Base-by-base conservation (phyloP, 345 rosid species). In the Sonneratia alba region DNA sequence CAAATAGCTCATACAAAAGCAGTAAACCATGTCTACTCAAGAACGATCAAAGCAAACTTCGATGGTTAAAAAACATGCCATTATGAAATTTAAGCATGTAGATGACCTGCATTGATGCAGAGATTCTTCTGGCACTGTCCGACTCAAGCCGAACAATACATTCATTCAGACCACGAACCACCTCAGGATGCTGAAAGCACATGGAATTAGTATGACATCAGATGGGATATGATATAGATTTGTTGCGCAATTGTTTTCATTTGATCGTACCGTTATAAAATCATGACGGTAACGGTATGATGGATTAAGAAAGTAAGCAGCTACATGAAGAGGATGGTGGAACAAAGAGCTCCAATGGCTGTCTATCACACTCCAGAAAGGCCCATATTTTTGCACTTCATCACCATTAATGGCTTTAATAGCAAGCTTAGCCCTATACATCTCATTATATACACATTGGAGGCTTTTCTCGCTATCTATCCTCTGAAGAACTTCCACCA, bases 281-380 rank as follows among this genome's bases (percentile, higher is more conserved):
- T 94, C 97, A 49, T 84, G 82, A 71, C 82, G 87, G 73, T 88
- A 94, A 66, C 90, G 87, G 68, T 85, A 84, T n/a, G 91, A 84
- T 7, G 96, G 98, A 78, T 91, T 94, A 77, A 94, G 87, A 81
- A 90, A 91, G 82, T 90, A 91, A 48, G 98, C 95, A 77, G 97
- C 96, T 70, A 87, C 85, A 72, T 87, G 83, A 65, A 94, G 93
- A 21, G 98, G 98, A 73, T 94, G 97, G 74, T 79, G 91, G 79
- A 87, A 83, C 82, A 88, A 83, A 51, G 88, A 74, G 82, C 81
- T 87, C 91, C 91, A 89, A 47, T 86, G 87, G 75, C 69, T 81
- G 73, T 91, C 98, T 34, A 94, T 88, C 70, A 85, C 92, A 57
- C 82, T 85, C 91, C 90, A 90, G 70, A 94, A 83, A 12, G 98